These are phyloP conservation scores for Wickerhamomyces sydowiorum DNA, from an alignment of 805 yeast genomes.

Conservation along the genomic window DNA sequence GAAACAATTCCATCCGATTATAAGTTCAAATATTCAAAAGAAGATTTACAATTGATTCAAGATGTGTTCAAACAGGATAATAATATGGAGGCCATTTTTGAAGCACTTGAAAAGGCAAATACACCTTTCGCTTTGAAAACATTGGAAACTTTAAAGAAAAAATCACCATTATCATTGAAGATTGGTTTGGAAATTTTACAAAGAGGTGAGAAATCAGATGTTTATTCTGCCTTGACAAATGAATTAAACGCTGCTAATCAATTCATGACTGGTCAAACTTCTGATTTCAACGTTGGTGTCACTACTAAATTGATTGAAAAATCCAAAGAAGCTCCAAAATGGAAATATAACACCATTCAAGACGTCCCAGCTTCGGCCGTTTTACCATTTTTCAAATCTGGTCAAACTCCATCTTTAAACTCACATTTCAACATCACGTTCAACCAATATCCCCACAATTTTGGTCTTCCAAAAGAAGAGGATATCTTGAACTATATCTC, in stretches of 20 bases:
- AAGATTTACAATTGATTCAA: conserved; percentile 62
- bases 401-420: conserved; percentile 25
- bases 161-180: conserved; percentile 77
- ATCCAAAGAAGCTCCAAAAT: conserved; percentile 44
- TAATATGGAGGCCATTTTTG: conserved; percentile 42
- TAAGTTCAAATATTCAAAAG: conserved; percentile 49
- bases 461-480: conserved; percentile 74
- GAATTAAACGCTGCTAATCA: conserved; percentile 77
- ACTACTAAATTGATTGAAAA: conserved; percentile 59
- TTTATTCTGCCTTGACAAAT: conserved; percentile 59
- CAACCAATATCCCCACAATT: conserved; percentile 42
- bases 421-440: conserved; percentile 30
- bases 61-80: conserved; percentile 49
- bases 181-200: conserved; percentile 66
- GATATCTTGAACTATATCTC: conserved; percentile 62
- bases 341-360: conserved; percentile 38
- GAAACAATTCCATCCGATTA: conserved; percentile 60
- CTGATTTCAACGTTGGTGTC: conserved; percentile 68
- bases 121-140: conserved; percentile 62
- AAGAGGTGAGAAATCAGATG: conserved; percentile 49
- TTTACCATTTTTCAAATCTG: conserved; percentile 25
- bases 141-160: conserved; percentile 47
- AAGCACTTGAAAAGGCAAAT: conserved; percentile 43
- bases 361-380: conserved; percentile 28
- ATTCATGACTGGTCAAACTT: conserved; percentile 55